phyloP scores from a whole-genome alignment of 306 rosid genomes.

The Crotalaria pallida region DNA sequence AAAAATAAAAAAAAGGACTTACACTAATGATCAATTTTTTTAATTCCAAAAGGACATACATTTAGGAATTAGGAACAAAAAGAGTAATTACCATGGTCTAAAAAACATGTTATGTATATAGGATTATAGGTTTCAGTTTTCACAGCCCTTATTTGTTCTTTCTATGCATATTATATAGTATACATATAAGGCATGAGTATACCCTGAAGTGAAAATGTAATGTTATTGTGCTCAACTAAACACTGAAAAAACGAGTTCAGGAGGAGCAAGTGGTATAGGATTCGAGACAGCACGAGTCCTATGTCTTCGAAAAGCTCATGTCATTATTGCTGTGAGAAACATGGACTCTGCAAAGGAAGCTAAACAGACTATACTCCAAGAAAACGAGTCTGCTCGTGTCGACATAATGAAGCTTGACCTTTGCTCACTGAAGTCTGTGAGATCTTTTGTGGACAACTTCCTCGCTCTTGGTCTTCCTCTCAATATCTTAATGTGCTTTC shows the following conservation, averaged over 20 bases:
- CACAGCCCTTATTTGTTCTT: not conserved
- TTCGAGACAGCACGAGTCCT: constrained; percentile 74
- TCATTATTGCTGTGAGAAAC: constrained; percentile 77
- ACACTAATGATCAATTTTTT: too few species aligned
- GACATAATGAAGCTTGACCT: constrained; percentile 72
- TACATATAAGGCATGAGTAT: too few species aligned
- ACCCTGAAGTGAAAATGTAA: too few species aligned
- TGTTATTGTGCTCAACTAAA: not conserved
- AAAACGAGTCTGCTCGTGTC: constrained; percentile 41
- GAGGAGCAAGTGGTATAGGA: constrained; percentile 97
- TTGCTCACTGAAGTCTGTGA: constrained; percentile 55
- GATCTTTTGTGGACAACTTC: constrained; percentile 56
- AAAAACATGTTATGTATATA: too few species aligned
- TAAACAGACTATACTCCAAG: constrained; percentile 40
- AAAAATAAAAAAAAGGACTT: too few species aligned
- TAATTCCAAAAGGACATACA: too few species aligned
- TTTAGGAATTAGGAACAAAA: too few species aligned
- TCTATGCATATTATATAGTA: too few species aligned
- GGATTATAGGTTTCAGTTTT: too few species aligned
- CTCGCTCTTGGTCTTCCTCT: constrained; percentile 71
- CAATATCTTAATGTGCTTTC: constrained; percentile 65
- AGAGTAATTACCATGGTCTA: too few species aligned
- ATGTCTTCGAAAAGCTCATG: constrained; percentile 61
- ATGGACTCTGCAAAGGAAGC: constrained; percentile 66
- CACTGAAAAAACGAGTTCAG: constrained; percentile 26